These are phyloP conservation scores for Yarrowia deformans DNA, from an alignment of 805 yeast species.

Conservation along the genomic window DNA sequence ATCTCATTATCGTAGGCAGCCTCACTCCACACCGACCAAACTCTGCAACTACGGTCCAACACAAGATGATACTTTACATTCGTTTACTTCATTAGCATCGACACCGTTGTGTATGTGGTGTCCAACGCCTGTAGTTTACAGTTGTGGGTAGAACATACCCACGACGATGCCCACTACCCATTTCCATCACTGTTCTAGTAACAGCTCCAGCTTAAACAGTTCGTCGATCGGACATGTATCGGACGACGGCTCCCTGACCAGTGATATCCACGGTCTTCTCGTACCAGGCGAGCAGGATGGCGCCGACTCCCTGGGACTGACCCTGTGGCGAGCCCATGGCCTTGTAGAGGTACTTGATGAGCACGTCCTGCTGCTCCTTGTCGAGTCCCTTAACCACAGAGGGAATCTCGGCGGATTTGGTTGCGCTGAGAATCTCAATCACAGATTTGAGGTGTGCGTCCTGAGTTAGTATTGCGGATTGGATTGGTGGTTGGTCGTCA, in stretches of 20 bases:
- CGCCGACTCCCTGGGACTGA: conserved; percentile 82
- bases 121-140: conserved; percentile 10
- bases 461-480: conserved; percentile 44
- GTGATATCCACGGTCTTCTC: conserved; percentile 84
- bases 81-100: conserved; percentile 38
- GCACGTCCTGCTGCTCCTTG: conserved; percentile 72
- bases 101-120: neutral
- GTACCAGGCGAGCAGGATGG: conserved; percentile 86
- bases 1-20: neutral
- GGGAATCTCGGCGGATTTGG: conserved; percentile 71
- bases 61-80: conserved; percentile 24
- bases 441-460: conserved; percentile 61
- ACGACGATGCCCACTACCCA: neutral
- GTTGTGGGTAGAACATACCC: neutral
- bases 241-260: conserved; percentile 88
- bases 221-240: conserved; percentile 86
- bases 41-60: neutral
- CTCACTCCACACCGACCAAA: neutral
- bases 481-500: too few species aligned
- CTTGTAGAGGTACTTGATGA: conserved; percentile 84
- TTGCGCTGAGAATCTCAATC: conserved; percentile 72
- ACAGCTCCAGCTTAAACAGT: conserved; percentile 57
- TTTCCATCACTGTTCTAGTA: neutral
- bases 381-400: conserved; percentile 65
- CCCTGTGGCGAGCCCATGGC: conserved; percentile 74